phyloP scores from a whole-genome alignment of 805 yeast species.

The Wickerhamomyces canadensis region DNA sequence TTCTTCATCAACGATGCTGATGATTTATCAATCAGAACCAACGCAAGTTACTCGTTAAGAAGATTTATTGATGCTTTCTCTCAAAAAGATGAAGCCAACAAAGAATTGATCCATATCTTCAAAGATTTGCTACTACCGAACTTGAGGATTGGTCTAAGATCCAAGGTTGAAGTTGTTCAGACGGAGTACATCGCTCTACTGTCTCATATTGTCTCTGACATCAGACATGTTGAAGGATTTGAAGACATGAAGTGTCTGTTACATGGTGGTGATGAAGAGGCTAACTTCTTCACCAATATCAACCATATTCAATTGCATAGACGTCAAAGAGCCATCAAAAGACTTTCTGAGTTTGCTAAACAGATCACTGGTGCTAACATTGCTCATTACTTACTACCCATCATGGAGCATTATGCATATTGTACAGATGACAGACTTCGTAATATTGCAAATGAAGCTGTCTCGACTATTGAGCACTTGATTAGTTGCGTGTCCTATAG shows the following conservation, averaged over 20 bases:
- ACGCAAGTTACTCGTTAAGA: conserved; percentile 59
- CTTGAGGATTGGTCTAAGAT: conserved; percentile 62
- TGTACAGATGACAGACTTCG: conserved; percentile 53
- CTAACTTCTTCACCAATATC: conserved; percentile 72
- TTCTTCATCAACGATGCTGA: conserved; percentile 70
- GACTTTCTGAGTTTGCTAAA: conserved; percentile 45
- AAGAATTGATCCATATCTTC: conserved; percentile 35
- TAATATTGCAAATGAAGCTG: conserved; percentile 61
- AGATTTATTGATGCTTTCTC: conserved; percentile 53
- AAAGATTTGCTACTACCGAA: conserved; percentile 57
- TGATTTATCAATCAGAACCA: conserved; percentile 76
- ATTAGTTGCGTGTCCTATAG: conserved; percentile 62
- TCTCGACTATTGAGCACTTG: conserved; percentile 55
- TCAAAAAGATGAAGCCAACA: conserved; percentile 19
- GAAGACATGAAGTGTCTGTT: conserved; percentile 62
- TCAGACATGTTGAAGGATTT: conserved; percentile 43
- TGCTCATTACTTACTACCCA: conserved; percentile 77
- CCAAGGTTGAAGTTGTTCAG: conserved; percentile 53
- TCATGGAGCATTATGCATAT: conserved; percentile 74
- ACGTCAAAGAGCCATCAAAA: conserved; percentile 76
- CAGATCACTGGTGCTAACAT: conserved; percentile 51
- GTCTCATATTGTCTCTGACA: conserved; percentile 50
- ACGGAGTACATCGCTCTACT: conserved; percentile 66
- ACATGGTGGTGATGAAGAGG: conserved; percentile 70
- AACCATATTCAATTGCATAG: conserved; percentile 81